Evolutionary conservation across 2,329 filamentous ascomycete genomes (phyloP), one percentile per base, ranked within the genome.

Genomic region (Plectosphaerella sp.): DNA sequence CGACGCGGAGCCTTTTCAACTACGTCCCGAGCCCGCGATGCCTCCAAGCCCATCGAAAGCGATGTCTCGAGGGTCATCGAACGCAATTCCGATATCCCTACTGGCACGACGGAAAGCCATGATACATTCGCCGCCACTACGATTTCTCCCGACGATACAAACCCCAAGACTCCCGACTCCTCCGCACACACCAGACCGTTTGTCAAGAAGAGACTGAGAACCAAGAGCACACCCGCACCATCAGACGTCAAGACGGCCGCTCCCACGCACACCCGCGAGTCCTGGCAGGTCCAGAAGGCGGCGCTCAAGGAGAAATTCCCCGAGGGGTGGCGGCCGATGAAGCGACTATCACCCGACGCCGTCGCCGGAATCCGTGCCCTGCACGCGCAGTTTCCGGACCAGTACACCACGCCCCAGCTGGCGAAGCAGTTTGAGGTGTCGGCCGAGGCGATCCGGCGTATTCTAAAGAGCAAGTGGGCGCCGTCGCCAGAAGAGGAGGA

Each of bases 311-410:
- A 82, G 55, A 99, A 97, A 64, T 94, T 97, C 58, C 83, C 83
- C 2, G 81, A 86, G 8, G 84, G 86, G 10, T 99, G 93, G 92
- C 78, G 79, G 25, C 93, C 94, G 28, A 80, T 82, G 47, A 97
- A 96, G 69, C 86, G 86, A 53, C 79, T 99, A 10, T 97, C 94
- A 1, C 94, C 94, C 0, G 93, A 97, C 68, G 91, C 92, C 1
- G 76, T 97, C 33, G 86, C 89, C n/a, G 92, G 91, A 42, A 96
- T 99, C 60, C 85, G 91, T 42, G 86, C 89, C 18, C 76, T 99
- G 35, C 84, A 97, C 67, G 74, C 79, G 24, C 85, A 91, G 60
- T 87, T 91, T 57, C 91, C 93, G 0, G 79, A 87, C 3, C 77
- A 80, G 52, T 97, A 91, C 72, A 88, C 87, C 4, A 95, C 88